Conservation (phyloP, 805 yeast genomes). For the Grigorovia jiainica region DNA sequence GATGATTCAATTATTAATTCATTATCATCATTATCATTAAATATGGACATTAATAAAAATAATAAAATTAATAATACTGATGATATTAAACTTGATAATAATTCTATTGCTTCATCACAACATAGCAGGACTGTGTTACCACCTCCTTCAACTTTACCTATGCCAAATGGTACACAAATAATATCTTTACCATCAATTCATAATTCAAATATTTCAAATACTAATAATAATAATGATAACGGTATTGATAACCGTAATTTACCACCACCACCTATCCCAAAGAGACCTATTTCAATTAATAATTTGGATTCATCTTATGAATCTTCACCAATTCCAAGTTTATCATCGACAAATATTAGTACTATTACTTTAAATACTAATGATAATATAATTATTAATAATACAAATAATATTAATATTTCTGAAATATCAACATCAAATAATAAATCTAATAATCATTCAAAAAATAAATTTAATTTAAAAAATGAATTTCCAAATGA, state of each 20-base stretch:
- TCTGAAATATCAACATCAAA: too few relatives aligned
- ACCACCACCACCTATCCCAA: slow-evolving; percentile 2
- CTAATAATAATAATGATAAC: neutral
- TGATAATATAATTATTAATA: too few relatives aligned
- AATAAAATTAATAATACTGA: too few relatives aligned
- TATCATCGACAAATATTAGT: too few relatives aligned
- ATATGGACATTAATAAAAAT: too few relatives aligned
- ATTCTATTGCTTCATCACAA: neutral
- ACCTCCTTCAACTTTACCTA: neutral
- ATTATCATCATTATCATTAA: neutral
- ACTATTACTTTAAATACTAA: too few relatives aligned
- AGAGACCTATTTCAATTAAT: neutral
- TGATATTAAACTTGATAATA: too few relatives aligned
- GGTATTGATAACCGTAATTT: neutral
- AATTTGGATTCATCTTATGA: too few relatives aligned
- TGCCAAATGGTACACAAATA: neutral
- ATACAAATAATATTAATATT: too few relatives aligned
- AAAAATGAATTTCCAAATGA: neutral
- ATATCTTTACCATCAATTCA: neutral
- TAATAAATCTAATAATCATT: neutral
- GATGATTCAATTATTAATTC: neutral
- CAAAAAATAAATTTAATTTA: neutral
- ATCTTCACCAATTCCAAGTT: too few relatives aligned
- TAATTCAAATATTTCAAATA: neutral
- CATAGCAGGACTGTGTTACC: neutral